phyloP scores from a whole-genome alignment of 2,329 filamentous ascomycete genomes.

The Hymenoscyphus occultus region DNA sequence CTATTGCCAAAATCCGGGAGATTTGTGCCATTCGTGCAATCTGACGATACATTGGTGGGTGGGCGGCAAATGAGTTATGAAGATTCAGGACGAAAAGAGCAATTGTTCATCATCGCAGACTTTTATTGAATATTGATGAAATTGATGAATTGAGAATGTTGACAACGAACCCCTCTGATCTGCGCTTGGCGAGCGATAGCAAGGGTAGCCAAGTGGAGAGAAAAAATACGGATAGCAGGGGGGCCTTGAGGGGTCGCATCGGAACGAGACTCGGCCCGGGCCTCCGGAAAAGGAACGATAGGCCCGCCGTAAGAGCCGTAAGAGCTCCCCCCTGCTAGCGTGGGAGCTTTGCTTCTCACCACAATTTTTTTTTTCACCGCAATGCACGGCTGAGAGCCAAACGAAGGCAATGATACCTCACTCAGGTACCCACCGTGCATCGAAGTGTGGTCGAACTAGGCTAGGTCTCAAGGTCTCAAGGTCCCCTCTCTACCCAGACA shows the following conservation, averaged over 20 bases:
- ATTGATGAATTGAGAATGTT: neutral
- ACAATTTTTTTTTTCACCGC: neutral
- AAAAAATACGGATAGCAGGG: neutral
- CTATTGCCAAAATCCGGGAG: neutral
- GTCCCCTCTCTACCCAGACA: neutral
- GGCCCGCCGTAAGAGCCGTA: neutral
- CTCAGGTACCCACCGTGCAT: neutral
- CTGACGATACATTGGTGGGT: neutral
- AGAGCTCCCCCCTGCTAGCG: neutral
- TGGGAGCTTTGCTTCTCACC: neutral
- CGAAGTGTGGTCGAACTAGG: neutral
- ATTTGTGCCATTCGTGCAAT: neutral
- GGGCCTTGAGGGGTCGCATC: neutral
- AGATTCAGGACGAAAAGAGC: neutral
- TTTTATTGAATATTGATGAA: neutral
- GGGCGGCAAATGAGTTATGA: neutral
- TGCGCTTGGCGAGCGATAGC: neutral
- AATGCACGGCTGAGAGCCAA: neutral
- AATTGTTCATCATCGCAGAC: slow-evolving; percentile 1
- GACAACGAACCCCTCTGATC: neutral
- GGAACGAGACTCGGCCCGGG: neutral
- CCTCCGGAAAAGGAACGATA: neutral
- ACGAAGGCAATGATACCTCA: neutral
- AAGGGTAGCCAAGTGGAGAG: neutral
- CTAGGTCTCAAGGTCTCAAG: neutral